Percentiles rank a stretch among this genome's conserved stretches.
phyloP scores from a whole-genome alignment of 2,329 filamentous ascomycete genomes.

The Cryphonectria radicalis region DNA sequence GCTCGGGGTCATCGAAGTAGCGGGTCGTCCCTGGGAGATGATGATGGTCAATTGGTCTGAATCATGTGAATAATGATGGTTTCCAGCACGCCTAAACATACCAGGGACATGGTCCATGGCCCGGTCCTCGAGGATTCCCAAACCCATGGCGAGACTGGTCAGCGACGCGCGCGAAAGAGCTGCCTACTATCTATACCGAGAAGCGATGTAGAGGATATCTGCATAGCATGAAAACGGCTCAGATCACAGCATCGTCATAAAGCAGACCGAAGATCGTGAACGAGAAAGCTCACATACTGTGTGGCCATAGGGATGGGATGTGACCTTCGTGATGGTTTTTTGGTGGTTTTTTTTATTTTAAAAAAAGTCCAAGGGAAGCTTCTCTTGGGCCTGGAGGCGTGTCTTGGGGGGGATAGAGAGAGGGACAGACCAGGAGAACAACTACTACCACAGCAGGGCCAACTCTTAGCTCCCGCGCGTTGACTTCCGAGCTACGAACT shows the following conservation, averaged over 20 bases:
- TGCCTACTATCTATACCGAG: background rate
- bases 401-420: background rate
- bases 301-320: background rate
- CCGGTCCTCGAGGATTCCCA: slow-evolving; percentile 74
- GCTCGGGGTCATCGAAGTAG: slow-evolving; percentile 64
- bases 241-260: background rate
- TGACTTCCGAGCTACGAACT: background rate
- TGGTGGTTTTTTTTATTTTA: no score
- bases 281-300: background rate
- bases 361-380: background rate
- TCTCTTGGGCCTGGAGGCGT: background rate
- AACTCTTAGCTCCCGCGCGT: background rate
- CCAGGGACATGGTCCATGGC: slow-evolving; percentile 74
- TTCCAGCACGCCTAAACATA: slow-evolving; percentile 43
- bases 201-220: background rate
- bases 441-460: background rate
- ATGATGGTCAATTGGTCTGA: slow-evolving; percentile 15
- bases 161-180: background rate
- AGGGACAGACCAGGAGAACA: background rate
- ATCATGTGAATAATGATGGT: background rate
- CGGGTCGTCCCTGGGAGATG: slow-evolving; percentile 58
- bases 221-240: background rate
- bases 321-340: background rate
- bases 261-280: background rate
- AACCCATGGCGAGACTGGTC: slow-evolving; percentile 56